These are phyloP conservation scores for Berkeleyomyces basicola DNA, from an alignment of 2,329 filamentous ascomycete species.

Conservation along the genomic window DNA sequence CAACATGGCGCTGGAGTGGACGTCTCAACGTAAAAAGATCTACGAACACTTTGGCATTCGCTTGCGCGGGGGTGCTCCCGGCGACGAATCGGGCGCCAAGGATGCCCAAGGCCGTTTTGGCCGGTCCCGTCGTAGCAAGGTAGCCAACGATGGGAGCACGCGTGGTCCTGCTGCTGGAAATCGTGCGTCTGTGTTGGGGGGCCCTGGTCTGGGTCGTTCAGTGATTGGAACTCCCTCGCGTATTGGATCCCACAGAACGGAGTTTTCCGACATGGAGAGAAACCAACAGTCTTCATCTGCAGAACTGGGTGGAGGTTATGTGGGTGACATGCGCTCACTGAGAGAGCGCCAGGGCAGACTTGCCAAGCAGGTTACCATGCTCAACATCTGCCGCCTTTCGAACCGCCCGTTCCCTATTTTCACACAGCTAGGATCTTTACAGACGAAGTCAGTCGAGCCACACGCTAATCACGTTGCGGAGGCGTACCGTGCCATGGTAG, in stretches of 20 bases:
- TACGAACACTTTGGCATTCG: slow-evolving; percentile 93
- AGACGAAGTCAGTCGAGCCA: slow-evolving; percentile 51
- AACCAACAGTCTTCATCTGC: slow-evolving; percentile 25
- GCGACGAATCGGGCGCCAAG: slow-evolving; percentile 22
- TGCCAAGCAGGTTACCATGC: slow-evolving; percentile 57
- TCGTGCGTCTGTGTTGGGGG: slow-evolving; percentile 32
- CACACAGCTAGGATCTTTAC: slow-evolving; percentile 58
- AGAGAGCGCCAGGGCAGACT: slow-evolving; percentile 75
- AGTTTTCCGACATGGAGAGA: slow-evolving; percentile 53
- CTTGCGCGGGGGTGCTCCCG: slow-evolving; percentile 28
- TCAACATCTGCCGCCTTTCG: slow-evolving; percentile 58
- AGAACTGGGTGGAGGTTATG: slow-evolving; percentile 27
- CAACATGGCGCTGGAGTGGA: slow-evolving; percentile 90
- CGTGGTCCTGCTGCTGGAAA: slow-evolving; percentile 24
- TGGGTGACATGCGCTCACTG: slow-evolving; percentile 57
- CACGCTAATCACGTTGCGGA: slow-evolving; percentile 61
- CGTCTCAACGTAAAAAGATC: slow-evolving; percentile 78
- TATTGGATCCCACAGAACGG: slow-evolving; percentile 44
- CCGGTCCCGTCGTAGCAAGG: slow-evolving; percentile 37
- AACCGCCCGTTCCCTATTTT: slow-evolving; percentile 56
- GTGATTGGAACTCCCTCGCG: slow-evolving; percentile 68
- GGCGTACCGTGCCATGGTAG: slow-evolving; percentile 65
- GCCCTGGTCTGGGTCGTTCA: slow-evolving; percentile 59
- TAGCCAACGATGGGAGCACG: slow-evolving; percentile 39
- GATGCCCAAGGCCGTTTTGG: slow-evolving; percentile 39